Conservation (phyloP, 2,329 filamentous ascomycete species). For the Amesomyces nigricolor region DNA sequence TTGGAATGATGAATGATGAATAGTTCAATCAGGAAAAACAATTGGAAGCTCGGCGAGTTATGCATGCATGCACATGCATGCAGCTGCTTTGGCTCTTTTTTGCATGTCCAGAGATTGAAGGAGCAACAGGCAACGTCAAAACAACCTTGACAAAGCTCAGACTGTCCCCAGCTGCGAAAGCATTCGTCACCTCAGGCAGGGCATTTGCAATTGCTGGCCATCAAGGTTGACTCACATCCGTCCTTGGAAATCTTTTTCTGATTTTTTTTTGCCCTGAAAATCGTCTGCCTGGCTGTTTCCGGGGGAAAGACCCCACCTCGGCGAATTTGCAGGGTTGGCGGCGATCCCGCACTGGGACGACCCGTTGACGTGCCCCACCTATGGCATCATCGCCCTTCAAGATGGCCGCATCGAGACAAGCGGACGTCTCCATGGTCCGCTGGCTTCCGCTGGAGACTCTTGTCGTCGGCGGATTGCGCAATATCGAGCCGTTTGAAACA, state of each 20-base stretch:
- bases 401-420: not conserved
- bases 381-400: conserved; percentile 14
- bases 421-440: not conserved
- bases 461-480: conserved; percentile 6
- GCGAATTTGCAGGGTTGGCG: conserved; percentile 3
- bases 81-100: not conserved
- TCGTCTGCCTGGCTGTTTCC: not conserved
- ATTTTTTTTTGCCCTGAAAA: not conserved
- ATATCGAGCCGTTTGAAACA: conserved; percentile 20
- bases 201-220: too few species aligned
- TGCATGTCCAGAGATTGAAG: not conserved
- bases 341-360: conserved; percentile 12
- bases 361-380: not conserved
- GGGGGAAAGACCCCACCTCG: not conserved
- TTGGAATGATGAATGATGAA: too few species aligned
- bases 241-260: not conserved
- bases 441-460: not conserved
- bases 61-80: not conserved
- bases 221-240: not conserved
- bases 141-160: not conserved
- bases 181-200: too few species aligned
- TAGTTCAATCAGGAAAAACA: too few species aligned
- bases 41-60: not conserved
- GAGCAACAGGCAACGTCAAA: not conserved
- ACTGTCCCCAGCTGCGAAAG: too few species aligned